Evolutionary conservation across 495 filamentous ascomycete species (phyloP), one percentile per base, ranked within the genome.

Genomic region (Penicillium goetzii): DNA sequence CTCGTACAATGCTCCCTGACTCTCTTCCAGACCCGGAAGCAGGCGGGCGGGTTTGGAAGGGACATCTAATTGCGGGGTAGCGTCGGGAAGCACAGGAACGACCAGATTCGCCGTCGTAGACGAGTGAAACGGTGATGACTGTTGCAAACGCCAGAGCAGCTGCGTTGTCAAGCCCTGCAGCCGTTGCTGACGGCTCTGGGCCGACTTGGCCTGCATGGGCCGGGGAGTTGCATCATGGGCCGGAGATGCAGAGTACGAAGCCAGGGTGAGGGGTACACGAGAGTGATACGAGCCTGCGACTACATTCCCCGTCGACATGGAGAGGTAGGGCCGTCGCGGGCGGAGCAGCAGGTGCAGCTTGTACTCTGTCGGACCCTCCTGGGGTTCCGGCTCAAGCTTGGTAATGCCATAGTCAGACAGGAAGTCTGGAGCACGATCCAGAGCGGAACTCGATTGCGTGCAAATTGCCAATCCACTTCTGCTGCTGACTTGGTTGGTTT

Each of bases 321-420:
- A 82, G 43, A 85, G 79, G 74, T 92, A 94, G 36, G 82, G 86
- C 72, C 93, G 83, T 61, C 95, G 83, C 34, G 91, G 88, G 38
- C 91, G 86, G 34, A 97, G 78, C 11, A 97, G 82, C n/a, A 98
- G 81, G 81, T 97, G 95, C 50, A 99, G 78, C 74, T 99, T 99
- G 78, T 98, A 99, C 77, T 98, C 95, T 8, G 89, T 95, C 33
- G 95, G 91, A 0, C 95, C 95, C 58, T 95, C 89, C 70, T 98
- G 93, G 6, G 95, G 95, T 73, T 99, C 95, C 19, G 95, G 86
- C 61, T 92, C 88, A 15, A 99, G 78, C 67, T 89, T 91, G 33
- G 87, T 88, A 26, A 95, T 84, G 3, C 86, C 86, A 71, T 87
- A 89, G 55, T 91, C 88, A 11, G 85, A 87, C 50, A 91, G 62